phyloP scores from a whole-genome alignment of 768 basidiomycete species.

The Pleurotus pulmonarius region DNA sequence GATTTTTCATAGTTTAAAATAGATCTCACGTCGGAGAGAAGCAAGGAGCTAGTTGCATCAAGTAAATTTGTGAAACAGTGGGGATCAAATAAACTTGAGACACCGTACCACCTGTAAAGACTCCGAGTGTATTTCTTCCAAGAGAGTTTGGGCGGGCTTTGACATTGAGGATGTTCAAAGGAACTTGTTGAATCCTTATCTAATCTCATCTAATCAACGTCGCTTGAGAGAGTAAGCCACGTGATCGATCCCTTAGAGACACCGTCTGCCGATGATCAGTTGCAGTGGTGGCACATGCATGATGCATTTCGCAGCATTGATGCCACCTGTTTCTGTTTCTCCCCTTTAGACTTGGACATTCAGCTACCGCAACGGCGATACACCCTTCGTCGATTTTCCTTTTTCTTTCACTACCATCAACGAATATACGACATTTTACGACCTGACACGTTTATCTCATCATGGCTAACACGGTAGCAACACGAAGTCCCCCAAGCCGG shows the following conservation, averaged over 20 bases:
- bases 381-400: neutral
- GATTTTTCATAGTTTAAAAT: neutral
- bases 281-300: slow-evolving; percentile 3
- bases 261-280: neutral
- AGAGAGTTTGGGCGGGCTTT: slow-evolving; percentile 14
- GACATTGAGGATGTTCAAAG: neutral
- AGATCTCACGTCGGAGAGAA: slow-evolving; percentile 28
- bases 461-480: slow-evolving; percentile 45
- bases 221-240: neutral
- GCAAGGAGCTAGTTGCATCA: slow-evolving; percentile 37
- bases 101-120: slow-evolving; percentile 25
- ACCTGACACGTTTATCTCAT: slow-evolving; percentile 3
- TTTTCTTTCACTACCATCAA: neutral
- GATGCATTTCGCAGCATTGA: slow-evolving; percentile 4
- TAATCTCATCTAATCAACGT: neutral
- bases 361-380: no score
- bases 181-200: no score
- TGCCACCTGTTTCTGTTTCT: slow-evolving; percentile 7
- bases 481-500: slow-evolving; percentile 42
- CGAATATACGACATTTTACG: neutral
- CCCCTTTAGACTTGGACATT: neutral
- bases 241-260: neutral
- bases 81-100: neutral
- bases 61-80: neutral
- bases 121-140: slow-evolving; percentile 29